Base-by-base conservation (phyloP, 441 rosid genomes). In the Brassica balearica region DNA sequence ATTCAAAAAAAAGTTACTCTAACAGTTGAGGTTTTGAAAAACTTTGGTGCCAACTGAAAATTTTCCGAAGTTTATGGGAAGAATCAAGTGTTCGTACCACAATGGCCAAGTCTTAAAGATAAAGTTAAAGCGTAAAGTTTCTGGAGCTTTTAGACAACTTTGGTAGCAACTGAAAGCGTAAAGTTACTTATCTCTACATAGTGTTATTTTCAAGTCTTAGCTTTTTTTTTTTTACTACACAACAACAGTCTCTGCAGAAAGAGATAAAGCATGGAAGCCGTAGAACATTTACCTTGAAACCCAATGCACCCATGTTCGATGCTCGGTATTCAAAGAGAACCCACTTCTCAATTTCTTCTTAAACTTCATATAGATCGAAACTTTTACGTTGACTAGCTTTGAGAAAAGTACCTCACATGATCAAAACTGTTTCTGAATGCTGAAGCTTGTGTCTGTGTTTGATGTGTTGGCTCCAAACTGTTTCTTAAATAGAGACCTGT, bases 401-500 rank as follows among this genome's bases (percentile, higher is more conserved):
- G 80, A 66, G 80, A 66, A 76, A 65, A 80, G 77, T 71, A 80
- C 77, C 83, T 75, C 68, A 48, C 53, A 15, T 71, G 73, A 66
- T 76, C 80, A 80, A 71, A 80, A 75, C 53, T 75, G 77, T 71
- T 80, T 70, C 83, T 60, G 73, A 71, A 71, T 59, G 67, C 55
- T 59, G 76, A 71, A 46, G 65, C 76, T 58, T 69, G 76, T 19
- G 64, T 23, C 4, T 80, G 78, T 19, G 72, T 56, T 64, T 43
- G 76, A 22, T 75, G 53, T 56, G 55, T 48, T 23, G 80, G 20
- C 22, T 66, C 80, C 61, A 14, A 48, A 71, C 51, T 71, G 80
- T 66, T 80, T 36, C 77, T 71, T 65, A 75, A 59, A 34, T 60
- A 71, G 70, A 71, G 73, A 60, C 70, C 72, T 48, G 79, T 60